Conservation (phyloP, 306 rosid species). For the Trifolium pratense region DNA sequence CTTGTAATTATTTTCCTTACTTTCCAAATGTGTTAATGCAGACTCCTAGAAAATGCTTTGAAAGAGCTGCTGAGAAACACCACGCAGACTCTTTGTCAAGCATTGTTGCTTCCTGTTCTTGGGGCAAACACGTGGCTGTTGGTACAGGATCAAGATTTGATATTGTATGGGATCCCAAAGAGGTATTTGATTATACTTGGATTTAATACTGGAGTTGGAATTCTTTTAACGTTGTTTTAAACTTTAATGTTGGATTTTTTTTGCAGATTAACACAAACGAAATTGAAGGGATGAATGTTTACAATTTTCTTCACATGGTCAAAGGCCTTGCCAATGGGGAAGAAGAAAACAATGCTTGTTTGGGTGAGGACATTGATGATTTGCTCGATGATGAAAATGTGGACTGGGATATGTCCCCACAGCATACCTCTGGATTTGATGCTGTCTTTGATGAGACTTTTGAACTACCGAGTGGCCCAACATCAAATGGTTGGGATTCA, state of each 20-base stretch:
- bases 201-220: slow-evolving; percentile 29
- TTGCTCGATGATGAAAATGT: slow-evolving; percentile 58
- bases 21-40: slow-evolving; percentile 44
- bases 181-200: slow-evolving; percentile 52
- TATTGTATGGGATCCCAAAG: slow-evolving; percentile 71
- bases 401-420: slow-evolving; percentile 66
- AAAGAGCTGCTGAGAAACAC: slow-evolving; percentile 88
- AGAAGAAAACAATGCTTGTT: slow-evolving; percentile 61
- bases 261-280: slow-evolving; percentile 62
- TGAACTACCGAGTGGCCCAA: slow-evolving; percentile 47
- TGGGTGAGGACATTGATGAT: slow-evolving; percentile 83
- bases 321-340: slow-evolving; percentile 54
- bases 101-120: slow-evolving; percentile 91
- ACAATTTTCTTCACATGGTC: slow-evolving; percentile 74
- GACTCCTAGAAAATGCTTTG: slow-evolving; percentile 94
- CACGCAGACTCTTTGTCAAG: slow-evolving; percentile 80
- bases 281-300: slow-evolving; percentile 72
- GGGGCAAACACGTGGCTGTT: slow-evolving; percentile 93
- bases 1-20: slow-evolving; percentile 24
- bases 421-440: slow-evolving; percentile 54
- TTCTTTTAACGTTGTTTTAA: slow-evolving; percentile 24
- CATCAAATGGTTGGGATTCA: slow-evolving; percentile 39
- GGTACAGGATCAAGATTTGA: slow-evolving; percentile 96
- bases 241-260: slow-evolving; percentile 29
- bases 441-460: slow-evolving; percentile 75